Evolutionary conservation across 495 filamentous ascomycete genomes (phyloP).

Genomic region (Xylaria telfairii): DNA sequence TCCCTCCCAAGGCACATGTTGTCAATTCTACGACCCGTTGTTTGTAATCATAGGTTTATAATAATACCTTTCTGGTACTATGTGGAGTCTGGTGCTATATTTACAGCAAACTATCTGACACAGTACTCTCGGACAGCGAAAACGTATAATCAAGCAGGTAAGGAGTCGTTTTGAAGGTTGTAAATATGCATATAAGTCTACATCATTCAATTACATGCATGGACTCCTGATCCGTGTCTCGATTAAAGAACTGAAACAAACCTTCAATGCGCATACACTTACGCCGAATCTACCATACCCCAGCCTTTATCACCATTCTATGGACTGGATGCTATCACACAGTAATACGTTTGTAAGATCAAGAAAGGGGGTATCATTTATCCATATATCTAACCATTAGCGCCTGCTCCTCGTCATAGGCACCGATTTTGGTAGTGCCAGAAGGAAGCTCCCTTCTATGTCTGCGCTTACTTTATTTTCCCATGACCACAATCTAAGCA

Average conservation of each 20-base stretch:
- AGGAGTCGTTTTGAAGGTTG: no score
- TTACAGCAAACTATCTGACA: not conserved
- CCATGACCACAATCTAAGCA: not conserved
- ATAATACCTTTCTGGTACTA: not conserved
- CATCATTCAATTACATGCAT: not conserved
- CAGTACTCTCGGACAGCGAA: not conserved
- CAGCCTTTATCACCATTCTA: not conserved
- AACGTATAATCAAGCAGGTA: not conserved
- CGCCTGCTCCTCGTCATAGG: not conserved
- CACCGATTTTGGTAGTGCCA: not conserved
- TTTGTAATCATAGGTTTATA: not conserved
- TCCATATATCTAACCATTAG: conserved; percentile 8
- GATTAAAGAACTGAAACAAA: not conserved
- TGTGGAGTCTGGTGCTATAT: not conserved
- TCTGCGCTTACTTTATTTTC: not conserved
- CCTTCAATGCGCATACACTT: not conserved
- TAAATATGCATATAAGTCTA: no score
- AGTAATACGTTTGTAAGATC: not conserved
- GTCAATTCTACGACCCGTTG: not conserved
- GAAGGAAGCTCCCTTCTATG: not conserved
- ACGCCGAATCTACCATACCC: not conserved
- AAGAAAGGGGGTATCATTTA: conserved; percentile 25
- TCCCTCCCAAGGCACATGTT: not conserved
- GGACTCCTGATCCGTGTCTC: not conserved
- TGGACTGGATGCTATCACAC: not conserved